Evolutionary conservation across 768 basidiomycete genomes (phyloP).

Genomic region (Amanita rimosa): DNA sequence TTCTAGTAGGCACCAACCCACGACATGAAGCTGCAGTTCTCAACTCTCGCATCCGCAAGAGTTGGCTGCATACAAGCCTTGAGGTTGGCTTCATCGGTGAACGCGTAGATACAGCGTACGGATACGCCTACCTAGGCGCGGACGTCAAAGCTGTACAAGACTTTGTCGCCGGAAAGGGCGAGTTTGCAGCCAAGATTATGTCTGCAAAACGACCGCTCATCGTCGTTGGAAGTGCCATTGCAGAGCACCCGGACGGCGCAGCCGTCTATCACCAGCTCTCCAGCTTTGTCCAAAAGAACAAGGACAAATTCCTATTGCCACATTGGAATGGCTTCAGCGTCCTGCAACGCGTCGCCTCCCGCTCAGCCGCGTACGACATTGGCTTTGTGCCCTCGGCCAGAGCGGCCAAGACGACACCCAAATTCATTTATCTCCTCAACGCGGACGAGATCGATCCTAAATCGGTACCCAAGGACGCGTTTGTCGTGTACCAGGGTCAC

Average conservation of each 20-base stretch:
- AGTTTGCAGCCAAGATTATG: conserved; percentile 81
- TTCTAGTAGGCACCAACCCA: conserved; percentile 94
- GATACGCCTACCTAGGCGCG: conserved; percentile 83
- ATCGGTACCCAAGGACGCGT: conserved; percentile 82
- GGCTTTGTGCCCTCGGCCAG: conserved; percentile 84
- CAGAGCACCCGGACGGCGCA: conserved; percentile 77
- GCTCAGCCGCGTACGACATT: conserved; percentile 88
- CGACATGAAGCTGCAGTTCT: conserved; percentile 95
- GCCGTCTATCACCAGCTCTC: conserved; percentile 68
- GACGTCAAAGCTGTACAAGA: conserved; percentile 65
- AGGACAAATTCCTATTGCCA: conserved; percentile 62
- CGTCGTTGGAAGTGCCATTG: conserved; percentile 80
- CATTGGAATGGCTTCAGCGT: conserved; percentile 96
- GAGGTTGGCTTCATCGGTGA: conserved; percentile 89
- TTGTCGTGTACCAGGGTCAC: conserved; percentile 98
- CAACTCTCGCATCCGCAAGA: conserved; percentile 94
- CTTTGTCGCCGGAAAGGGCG: conserved; percentile 67
- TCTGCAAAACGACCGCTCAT: conserved; percentile 86
- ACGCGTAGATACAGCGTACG: conserved; percentile 83
- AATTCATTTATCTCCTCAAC: conserved; percentile 94
- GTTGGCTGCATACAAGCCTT: conserved; percentile 79
- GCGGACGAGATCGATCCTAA: conserved; percentile 89
- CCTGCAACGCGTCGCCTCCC: conserved; percentile 90
- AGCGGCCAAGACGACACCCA: conserved; percentile 67
- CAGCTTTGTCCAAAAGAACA: conserved; percentile 72